These are phyloP conservation scores for Populus hybrid DNA, from an alignment of 441 rosid species.

Conservation along the genomic window DNA sequence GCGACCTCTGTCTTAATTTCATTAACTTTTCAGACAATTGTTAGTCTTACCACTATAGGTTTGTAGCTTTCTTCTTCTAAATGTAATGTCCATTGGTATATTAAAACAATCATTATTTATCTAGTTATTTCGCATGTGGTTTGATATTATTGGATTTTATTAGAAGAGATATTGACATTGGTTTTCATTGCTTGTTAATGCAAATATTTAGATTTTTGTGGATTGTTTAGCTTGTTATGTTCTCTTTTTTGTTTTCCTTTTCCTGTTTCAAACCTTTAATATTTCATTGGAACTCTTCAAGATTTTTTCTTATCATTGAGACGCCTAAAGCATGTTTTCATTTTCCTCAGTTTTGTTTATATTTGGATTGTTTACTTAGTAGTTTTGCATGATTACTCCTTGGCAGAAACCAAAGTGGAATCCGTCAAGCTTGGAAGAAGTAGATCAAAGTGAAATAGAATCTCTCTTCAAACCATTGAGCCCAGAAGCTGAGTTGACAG, in stretches of 20 bases:
- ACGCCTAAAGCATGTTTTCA: background rate
- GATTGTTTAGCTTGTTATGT: background rate
- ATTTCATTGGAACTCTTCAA: too few species aligned
- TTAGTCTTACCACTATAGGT: background rate
- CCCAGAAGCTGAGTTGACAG: slow-evolving; percentile 51
- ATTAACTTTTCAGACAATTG: background rate
- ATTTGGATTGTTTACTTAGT: background rate
- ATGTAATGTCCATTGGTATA: background rate
- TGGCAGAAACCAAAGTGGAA: slow-evolving; percentile 92
- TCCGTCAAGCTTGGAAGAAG: slow-evolving; percentile 68
- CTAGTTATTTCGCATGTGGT: background rate
- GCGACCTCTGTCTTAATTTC: background rate
- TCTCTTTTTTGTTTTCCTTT: background rate
- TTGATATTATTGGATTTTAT: background rate
- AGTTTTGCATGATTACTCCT: background rate
- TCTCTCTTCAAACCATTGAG: slow-evolving; percentile 61
- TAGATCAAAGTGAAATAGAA: slow-evolving; percentile 58
- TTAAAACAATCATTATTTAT: too few species aligned
- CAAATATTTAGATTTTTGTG: background rate
- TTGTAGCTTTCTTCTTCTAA: background rate
- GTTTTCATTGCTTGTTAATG: background rate
- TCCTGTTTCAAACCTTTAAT: too few species aligned
- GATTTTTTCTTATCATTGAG: background rate
- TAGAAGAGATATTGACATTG: background rate
- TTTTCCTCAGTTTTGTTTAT: background rate